Base-by-base conservation (phyloP, 176 grass and related monocot species). In the Cocos nucifera region DNA sequence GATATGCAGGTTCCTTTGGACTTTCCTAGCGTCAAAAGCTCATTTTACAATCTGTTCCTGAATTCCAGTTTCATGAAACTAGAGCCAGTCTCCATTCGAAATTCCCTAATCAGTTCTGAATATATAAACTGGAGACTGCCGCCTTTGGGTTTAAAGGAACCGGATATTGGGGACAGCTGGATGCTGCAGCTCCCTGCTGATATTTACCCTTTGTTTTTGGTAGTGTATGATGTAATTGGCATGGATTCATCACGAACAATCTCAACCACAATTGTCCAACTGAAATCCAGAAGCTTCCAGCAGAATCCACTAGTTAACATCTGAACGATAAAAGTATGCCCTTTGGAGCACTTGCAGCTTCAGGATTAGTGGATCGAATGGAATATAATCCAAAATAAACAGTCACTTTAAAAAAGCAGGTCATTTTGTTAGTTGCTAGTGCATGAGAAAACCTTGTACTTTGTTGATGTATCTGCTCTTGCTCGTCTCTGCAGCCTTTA, bases 391-490 rank as follows among this genome's bases (percentile, higher is more conserved):
- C 29, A 60, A 66, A 61, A 24, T 59, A 15, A 61, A 64, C 57
- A 24, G 4, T 65, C 18, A 26, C 23, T 51, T 63, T 62, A 74
- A 24, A 73, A 74, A 69, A 74, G n/a, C 7, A 39, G 35, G 35
- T 54, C 69, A 19, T 57, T 23, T 55, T 8, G 72, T 54, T 58
- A 71, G 19, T 68, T 65, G 49, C 12, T 66, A 66, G 22, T 16
- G 17, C 63, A 58, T 22, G 73, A 51, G 21, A 64, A 69, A 69
- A 78, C 56, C 57, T 78, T 97, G 58, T 80, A 75, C 54, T 48
- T 54, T 79, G 65, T 71, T 70, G 79, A 87, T 50, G 80, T 91
- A 66, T 87, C 87, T 62, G 84, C 93, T 10, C 87, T 79, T 57
- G 53, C 30, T 91, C 18, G 54, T 83, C 51, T 65, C 74, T 66